These are phyloP conservation scores for Kodamaea kaohsiungensis DNA, from an alignment of 805 yeast species.

Conservation along the genomic window DNA sequence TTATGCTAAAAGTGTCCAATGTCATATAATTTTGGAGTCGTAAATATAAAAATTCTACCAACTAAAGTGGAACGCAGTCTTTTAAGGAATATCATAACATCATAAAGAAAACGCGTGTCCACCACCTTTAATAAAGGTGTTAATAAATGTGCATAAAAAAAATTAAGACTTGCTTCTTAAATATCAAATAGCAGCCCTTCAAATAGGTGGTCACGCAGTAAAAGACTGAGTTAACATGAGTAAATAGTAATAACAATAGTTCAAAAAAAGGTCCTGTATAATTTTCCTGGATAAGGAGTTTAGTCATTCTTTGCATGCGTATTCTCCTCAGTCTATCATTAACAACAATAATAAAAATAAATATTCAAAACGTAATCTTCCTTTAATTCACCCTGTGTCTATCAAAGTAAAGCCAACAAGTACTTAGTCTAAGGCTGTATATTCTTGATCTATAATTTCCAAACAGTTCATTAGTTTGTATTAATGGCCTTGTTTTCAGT, in stretches of 20 bases:
- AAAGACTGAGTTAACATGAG: background rate
- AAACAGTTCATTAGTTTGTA: background rate
- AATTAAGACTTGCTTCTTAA: background rate
- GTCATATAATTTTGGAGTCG: background rate
- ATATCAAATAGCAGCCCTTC: background rate
- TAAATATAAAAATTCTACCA: background rate
- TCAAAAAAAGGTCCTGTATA: slow-evolving; percentile 8
- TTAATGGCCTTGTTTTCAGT: background rate
- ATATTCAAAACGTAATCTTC: background rate
- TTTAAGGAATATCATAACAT: slow-evolving; percentile 1
- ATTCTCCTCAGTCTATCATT: slow-evolving; percentile 9
- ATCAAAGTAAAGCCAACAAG: slow-evolving; percentile 2
- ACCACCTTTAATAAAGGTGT: background rate
- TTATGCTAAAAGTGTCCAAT: background rate
- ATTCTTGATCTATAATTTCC: background rate
- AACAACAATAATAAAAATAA: slow-evolving; percentile 2
- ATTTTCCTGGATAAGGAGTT: slow-evolving; percentile 3
- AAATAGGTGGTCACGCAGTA: background rate
- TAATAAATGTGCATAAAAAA: background rate
- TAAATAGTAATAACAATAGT: background rate
- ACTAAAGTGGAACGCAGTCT: background rate
- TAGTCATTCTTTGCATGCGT: background rate
- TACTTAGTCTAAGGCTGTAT: background rate
- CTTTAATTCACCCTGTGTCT: background rate
- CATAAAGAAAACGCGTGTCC: slow-evolving; percentile 3